phyloP scores from a whole-genome alignment of 1,139 yeast genomes.

The Waltiozyma sp. region DNA sequence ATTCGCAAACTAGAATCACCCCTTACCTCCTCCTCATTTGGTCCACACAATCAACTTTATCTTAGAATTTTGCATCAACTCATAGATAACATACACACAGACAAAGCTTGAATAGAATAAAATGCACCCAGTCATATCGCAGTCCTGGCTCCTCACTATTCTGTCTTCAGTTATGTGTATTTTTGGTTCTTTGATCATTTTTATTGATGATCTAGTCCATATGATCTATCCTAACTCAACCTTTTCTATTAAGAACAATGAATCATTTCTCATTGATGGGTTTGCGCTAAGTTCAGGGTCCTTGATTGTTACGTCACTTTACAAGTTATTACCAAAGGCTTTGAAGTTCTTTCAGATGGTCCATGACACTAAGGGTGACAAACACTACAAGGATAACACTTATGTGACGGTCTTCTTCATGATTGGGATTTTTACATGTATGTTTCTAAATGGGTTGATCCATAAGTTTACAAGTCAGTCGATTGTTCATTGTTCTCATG shows the following conservation, averaged over 20 bases:
- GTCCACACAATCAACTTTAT: no score
- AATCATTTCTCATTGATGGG: slow-evolving; percentile 50
- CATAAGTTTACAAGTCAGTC: slow-evolving; percentile 74
- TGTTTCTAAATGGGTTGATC: slow-evolving; percentile 47
- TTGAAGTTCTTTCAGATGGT: slow-evolving; percentile 22
- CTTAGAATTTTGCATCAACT: no score
- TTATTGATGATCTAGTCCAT: slow-evolving; percentile 33
- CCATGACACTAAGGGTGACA: neutral
- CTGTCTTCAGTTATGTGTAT: slow-evolving; percentile 49
- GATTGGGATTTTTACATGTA: slow-evolving; percentile 51
- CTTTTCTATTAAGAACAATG: slow-evolving; percentile 52
- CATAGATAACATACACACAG: no score
- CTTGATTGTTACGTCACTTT: slow-evolving; percentile 63
- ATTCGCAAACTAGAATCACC: no score
- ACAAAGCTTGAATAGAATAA: no score
- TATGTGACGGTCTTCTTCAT: slow-evolving; percentile 24
- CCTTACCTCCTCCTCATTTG: no score
- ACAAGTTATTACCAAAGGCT: slow-evolving; percentile 63
- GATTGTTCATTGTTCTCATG: slow-evolving; percentile 78
- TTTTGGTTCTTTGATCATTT: slow-evolving; percentile 47
- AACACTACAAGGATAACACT: neutral
- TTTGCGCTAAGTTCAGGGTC: slow-evolving; percentile 72
- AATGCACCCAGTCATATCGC: slow-evolving; percentile 4
- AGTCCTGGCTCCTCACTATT: slow-evolving; percentile 49
- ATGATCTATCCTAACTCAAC: slow-evolving; percentile 32